phyloP scores from a whole-genome alignment of 2,329 filamentous ascomycete species.

The Fusarium gaditjirri region DNA sequence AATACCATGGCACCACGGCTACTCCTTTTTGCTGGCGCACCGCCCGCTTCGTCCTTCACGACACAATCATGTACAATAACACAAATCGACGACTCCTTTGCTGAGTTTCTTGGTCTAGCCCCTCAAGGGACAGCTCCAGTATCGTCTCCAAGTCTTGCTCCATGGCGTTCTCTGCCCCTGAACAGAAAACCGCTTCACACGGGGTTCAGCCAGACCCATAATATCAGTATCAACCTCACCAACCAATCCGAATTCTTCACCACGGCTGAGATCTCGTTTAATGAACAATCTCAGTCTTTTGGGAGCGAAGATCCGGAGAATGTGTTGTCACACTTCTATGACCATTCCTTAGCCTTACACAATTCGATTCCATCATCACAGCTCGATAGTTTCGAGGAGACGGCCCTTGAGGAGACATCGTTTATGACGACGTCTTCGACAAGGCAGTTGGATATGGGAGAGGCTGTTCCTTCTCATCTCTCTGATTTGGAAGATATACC shows the following conservation, averaged over 20 bases:
- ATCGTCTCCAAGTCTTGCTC: conserved; percentile 51
- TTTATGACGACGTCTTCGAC: conserved; percentile 53
- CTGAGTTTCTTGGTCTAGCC: conserved; percentile 41
- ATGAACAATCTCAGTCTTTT: conserved; percentile 33
- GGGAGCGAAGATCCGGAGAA: conserved; percentile 50
- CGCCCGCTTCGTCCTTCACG: conserved; percentile 45
- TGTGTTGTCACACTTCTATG: conserved; percentile 73
- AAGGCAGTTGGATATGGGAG: conserved; percentile 34
- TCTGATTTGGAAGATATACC: conserved; percentile 76
- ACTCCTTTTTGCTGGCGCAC: conserved; percentile 53
- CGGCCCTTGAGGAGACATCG: conserved; percentile 47
- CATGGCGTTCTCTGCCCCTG: conserved; percentile 67
- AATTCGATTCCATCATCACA: conserved; percentile 73
- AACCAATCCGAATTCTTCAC: conserved; percentile 60
- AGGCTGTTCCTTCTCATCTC: conserved; percentile 48
- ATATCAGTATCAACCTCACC: conserved; percentile 48
- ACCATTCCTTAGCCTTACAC: conserved; percentile 80
- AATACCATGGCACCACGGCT: conserved; percentile 46
- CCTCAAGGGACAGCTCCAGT: background rate
- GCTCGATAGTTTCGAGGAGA: conserved; percentile 51
- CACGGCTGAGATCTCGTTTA: conserved; percentile 53
- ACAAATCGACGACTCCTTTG: conserved; percentile 42
- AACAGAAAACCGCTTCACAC: conserved; percentile 58
- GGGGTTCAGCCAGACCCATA: conserved; percentile 63
- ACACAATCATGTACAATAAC: conserved; percentile 47